Conservation (phyloP, 139 green algal species). For the Chlamydomonas incerta region DNA sequence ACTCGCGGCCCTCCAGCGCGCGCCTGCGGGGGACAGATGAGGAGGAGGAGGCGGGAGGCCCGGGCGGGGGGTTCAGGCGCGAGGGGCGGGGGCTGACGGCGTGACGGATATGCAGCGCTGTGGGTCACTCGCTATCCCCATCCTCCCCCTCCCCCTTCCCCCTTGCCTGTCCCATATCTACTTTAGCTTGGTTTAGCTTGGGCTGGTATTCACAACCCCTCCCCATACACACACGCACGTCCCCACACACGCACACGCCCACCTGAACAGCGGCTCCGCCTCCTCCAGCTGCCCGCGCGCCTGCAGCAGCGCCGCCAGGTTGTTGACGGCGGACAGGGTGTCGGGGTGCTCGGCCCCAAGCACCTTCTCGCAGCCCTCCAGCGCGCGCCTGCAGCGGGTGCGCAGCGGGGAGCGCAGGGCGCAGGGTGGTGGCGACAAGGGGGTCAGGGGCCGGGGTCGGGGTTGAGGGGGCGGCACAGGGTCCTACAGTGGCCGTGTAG, state of each 20-base stretch:
- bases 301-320: conserved; percentile 37
- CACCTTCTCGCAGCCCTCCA: neutral
- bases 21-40: neutral
- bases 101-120: too few species aligned
- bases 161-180: too few species aligned
- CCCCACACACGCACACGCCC: neutral
- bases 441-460: neutral
- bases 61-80: too few species aligned
- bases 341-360: conserved; percentile 8
- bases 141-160: too few species aligned
- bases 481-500: too few species aligned
- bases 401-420: neutral
- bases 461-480: neutral
- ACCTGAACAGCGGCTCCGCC: conserved; percentile 18
- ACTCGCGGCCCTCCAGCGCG: conserved; percentile 19
- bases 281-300: neutral
- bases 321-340: conserved; percentile 9
- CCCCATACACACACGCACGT: too few species aligned
- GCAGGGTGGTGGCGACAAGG: too few species aligned
- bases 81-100: too few species aligned
- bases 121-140: too few species aligned
- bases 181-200: too few species aligned
- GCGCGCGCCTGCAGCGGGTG: conserved; percentile 5
- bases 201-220: too few species aligned
- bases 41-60: too few species aligned